phyloP scores from a whole-genome alignment of 2,329 filamentous ascomycete genomes.

The Talaromyces sp. region DNA sequence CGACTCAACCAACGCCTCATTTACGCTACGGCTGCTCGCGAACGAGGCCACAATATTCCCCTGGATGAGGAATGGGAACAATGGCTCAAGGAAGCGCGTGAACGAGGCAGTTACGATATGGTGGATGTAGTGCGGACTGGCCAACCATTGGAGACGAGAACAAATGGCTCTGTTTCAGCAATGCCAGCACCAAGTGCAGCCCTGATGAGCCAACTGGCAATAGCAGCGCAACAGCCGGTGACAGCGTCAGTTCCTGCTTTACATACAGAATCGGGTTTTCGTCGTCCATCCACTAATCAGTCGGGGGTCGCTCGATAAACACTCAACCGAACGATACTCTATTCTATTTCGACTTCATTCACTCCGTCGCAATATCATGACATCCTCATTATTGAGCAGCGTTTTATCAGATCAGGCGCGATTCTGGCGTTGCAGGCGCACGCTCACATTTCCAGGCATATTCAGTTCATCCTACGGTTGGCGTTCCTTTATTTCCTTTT shows the following conservation, averaged over 20 bases:
- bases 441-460: background rate
- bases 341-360: background rate
- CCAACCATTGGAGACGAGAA: slow-evolving; percentile 34
- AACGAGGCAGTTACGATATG: slow-evolving; percentile 49
- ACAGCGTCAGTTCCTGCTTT: background rate
- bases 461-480: background rate
- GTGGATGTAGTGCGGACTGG: slow-evolving; percentile 40
- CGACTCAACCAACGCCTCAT: slow-evolving; percentile 53
- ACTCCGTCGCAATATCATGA: background rate
- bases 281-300: slow-evolving; percentile 9
- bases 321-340: background rate
- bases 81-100: slow-evolving; percentile 58
- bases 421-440: slow-evolving; percentile 17
- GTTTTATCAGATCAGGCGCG: slow-evolving; percentile 7
- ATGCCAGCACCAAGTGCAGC: slow-evolving; percentile 24
- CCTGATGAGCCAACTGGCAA: slow-evolving; percentile 14
- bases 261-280: background rate
- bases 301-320: slow-evolving; percentile 17
- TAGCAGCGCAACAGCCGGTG: slow-evolving; percentile 14
- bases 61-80: slow-evolving; percentile 55
- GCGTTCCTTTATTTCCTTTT: slow-evolving; percentile 4
- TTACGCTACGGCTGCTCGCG: slow-evolving; percentile 53
- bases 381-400: background rate
- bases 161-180: slow-evolving; percentile 27
- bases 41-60: slow-evolving; percentile 48